Base-by-base conservation (phyloP, 169 alveolate genomes). In the Cryptosporidium muris region DNA sequence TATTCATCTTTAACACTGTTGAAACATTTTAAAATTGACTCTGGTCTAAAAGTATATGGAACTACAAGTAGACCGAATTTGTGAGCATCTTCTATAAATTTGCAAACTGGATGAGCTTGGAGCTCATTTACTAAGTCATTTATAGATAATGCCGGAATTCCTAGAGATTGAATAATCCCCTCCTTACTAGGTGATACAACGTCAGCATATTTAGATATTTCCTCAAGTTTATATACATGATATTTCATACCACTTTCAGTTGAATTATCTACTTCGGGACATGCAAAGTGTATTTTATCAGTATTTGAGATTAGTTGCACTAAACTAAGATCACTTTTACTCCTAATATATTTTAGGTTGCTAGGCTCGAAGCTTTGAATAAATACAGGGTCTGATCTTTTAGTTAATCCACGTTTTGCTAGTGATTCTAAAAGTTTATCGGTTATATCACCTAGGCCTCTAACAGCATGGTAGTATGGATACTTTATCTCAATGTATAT, bases 41-140 rank as follows among this genome's bases (percentile, higher is more conserved):
- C 85, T 2, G 85, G 85, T 36, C 85, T 56, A 58, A 74, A 74
- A 58, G 85, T 74, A 58, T 74, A 74, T 3, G 85, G 85, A 11
- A 74, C 68, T 54, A 74, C 85, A 58, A 43, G 14, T 12, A 74
- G 37, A 16, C 74, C 66, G 43, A 56, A 48, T 45, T 74, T 58
- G 36, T 74, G 85, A 2, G 85, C 56, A 43, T 11, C 60, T 1
- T 66, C 16, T 9, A 74, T 43, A 12, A 74, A 74, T 25, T 25
- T 25, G 0, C 25, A 25, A 25, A 25, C 25, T 25, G 25, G 25
- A 47, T 56, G 48, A 16, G 45, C 1, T 34, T 14, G 4, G 4
- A 16, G 16, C 40, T 60, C 6, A 38, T 34, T 60, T 25, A 25
- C 25, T 25, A 25, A 25, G 25, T 25, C 25, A 25, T 25, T 25